Evolutionary conservation across 1,284 basidiomycete species (phyloP).

Genomic region (Inonotus hispidus): DNA sequence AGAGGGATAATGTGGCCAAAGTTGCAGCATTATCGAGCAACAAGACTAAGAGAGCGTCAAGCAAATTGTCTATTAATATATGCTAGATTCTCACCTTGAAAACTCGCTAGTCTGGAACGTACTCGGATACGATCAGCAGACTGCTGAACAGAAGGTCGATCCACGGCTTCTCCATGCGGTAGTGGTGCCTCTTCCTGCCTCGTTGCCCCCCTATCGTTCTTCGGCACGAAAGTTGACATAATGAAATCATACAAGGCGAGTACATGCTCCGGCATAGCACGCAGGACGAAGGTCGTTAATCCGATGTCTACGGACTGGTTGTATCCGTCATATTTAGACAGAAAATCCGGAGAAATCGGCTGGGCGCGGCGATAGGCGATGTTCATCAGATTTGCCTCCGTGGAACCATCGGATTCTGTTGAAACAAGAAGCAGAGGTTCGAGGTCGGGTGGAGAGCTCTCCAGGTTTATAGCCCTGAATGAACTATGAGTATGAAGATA

Average conservation of each 20-base stretch:
- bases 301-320: constrained; percentile 87
- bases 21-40: constrained; percentile 71
- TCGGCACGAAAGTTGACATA: constrained; percentile 90
- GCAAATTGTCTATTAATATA: constrained; percentile 4
- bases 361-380: constrained; percentile 83
- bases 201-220: constrained; percentile 25
- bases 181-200: constrained; percentile 20
- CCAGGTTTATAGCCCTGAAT: constrained; percentile 39
- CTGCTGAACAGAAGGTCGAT: constrained; percentile 16
- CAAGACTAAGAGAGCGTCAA: constrained; percentile 48
- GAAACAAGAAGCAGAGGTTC: constrained; percentile 76
- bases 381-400: constrained; percentile 72
- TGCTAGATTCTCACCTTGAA: constrained; percentile 55
- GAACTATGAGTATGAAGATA: constrained; percentile 3
- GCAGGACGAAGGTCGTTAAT: constrained; percentile 90
- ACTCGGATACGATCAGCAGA: constrained; percentile 70
- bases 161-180: constrained; percentile 22
- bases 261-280: constrained; percentile 88
- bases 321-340: constrained; percentile 78
- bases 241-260: constrained; percentile 94
- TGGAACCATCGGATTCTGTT: constrained; percentile 39
- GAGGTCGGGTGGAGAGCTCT: constrained; percentile 29
- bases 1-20: constrained; percentile 86
- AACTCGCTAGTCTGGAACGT: constrained; percentile 80
- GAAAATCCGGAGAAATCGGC: constrained; percentile 84